Evolutionary conservation across 371 early-diverging fungal genomes (phyloP).

Genomic region (Actinomortierella ambigua): DNA sequence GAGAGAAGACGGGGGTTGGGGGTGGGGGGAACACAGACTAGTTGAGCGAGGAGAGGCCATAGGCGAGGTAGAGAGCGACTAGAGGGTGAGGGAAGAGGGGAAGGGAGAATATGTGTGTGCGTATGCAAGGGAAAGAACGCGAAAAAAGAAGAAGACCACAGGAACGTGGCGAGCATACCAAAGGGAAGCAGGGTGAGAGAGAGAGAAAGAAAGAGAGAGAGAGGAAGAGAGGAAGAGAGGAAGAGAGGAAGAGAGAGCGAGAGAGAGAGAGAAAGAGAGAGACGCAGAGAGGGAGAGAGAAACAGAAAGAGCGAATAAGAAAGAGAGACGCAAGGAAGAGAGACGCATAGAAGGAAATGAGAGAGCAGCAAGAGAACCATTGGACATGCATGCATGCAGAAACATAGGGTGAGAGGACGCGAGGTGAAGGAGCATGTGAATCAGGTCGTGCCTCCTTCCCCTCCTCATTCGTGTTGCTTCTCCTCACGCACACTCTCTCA

Average conservation of each 20-base stretch:
- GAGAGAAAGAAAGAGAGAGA: too few species aligned
- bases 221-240: neutral
- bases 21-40: neutral
- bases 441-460: too few species aligned
- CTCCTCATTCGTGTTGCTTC: too few species aligned
- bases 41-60: neutral
- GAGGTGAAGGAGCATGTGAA: too few species aligned
- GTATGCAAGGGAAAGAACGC: neutral
- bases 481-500: too few species aligned
- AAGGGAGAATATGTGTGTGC: neutral
- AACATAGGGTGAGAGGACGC: too few species aligned
- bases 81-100: neutral
- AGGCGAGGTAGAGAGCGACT: too few species aligned
- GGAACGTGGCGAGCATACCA: neutral
- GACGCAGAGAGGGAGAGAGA: neutral
- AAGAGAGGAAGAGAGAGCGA: neutral
- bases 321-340: neutral
- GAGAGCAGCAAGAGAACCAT: too few species aligned
- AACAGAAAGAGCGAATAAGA: neutral
- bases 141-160: neutral
- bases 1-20: neutral
- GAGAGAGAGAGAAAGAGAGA: neutral
- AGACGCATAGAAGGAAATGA: too few species aligned
- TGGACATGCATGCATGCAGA: too few species aligned
- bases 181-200: neutral